Conservation (phyloP, 2,329 filamentous ascomycete species). For the Talaromyces islandicus region DNA sequence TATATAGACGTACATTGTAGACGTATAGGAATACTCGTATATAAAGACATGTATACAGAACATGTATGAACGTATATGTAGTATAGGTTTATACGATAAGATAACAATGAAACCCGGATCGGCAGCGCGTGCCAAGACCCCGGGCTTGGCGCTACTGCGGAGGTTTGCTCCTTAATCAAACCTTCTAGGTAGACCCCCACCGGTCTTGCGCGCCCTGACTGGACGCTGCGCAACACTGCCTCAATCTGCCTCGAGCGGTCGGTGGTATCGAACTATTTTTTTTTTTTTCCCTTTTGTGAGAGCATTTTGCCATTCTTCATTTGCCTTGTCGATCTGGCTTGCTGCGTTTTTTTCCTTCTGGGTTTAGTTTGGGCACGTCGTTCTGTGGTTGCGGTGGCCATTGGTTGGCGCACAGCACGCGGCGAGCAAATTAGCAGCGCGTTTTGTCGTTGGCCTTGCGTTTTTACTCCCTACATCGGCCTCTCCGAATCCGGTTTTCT, state of each 20-base stretch:
- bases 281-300: too few relatives aligned
- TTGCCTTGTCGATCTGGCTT: not conserved
- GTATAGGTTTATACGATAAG: not conserved
- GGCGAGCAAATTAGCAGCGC: not conserved
- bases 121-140: not conserved
- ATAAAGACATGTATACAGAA: too few relatives aligned
- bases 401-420: not conserved
- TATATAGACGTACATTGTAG: too few relatives aligned
- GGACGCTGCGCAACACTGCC: not conserved
- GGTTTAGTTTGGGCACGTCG: too few relatives aligned
- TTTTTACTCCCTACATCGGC: not conserved
- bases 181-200: not conserved
- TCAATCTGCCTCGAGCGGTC: not conserved
- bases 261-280: not conserved
- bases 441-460: not conserved
- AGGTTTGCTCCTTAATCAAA: not conserved
- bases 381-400: not conserved
- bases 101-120: not conserved
- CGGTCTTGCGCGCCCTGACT: not conserved
- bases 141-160: not conserved
- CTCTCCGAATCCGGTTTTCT: not conserved
- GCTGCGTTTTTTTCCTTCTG: not conserved
- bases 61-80: too few relatives aligned
- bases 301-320: not conserved
- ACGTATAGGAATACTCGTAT: too few relatives aligned